Base-by-base conservation (phyloP, 2,329 filamentous ascomycete genomes). In the Calonectria leucothoes region DNA sequence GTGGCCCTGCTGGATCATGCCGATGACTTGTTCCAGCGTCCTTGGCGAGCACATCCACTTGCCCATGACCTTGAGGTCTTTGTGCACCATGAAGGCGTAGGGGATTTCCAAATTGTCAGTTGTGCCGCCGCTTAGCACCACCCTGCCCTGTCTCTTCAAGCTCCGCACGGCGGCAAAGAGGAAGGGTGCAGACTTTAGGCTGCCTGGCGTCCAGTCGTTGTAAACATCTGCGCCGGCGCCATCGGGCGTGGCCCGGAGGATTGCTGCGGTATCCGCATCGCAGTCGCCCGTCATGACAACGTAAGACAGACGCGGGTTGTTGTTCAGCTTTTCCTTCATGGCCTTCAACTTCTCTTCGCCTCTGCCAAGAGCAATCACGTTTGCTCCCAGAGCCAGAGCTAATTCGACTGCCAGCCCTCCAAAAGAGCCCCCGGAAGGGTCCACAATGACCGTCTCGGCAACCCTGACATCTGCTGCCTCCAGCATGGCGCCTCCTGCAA, bases 401-500 rank as follows among this genome's bases (percentile, higher is more conserved):
- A 66, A 10, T 17, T 66, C 45, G 17, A 66, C 45, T 11, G 66
- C 71, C 7, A 73, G 45, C 23, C 71, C 71, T 0, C 66, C 66
- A 45, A 72, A 72, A 7, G 70, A 72, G 14, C 70, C 70, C 6
- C 70, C 51, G 17, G 57, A 73, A 17, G 71, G 71, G 11, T 67
- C 71, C 25, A 73, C 63, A 20, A 73, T 45, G 48, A 70, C 67
- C 6, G 59, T 73, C 67, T 73, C 59, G 12, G 66, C 71, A n/a
- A 73, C 57, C 11, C 49, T 73, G 14, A 70, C 67, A 20, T 70
- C 71, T 37, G 59, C 71, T 25, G 67, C 71, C 20, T 70, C 71
- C 20, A 73, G 42, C 23, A 65, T 48, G 29, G 66, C 71, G 10
- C 67, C 71, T 7, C 59, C 71, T 6, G 66, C 71, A 35, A 59